phyloP scores from a whole-genome alignment of 2,329 filamentous ascomycete genomes.

The Fusarium vanettenii region DNA sequence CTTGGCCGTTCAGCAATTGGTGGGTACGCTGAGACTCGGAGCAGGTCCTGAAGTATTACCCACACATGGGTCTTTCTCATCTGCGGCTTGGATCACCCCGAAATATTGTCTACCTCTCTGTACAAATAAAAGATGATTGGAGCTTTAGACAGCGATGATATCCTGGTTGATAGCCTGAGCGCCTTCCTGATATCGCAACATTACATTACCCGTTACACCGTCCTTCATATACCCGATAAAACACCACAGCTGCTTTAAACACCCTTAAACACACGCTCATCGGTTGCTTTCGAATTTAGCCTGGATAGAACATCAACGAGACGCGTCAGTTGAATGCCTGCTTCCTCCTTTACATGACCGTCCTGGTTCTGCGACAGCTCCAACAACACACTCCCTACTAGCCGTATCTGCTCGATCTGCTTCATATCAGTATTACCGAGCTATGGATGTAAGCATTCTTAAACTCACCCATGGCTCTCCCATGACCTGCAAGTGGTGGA shows the following conservation, averaged over 20 bases:
- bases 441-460: fast-evolving
- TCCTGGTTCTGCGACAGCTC: background rate
- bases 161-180: too few species aligned
- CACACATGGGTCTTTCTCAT: background rate
- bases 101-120: background rate
- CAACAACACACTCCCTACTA: background rate
- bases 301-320: background rate
- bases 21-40: background rate
- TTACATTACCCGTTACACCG: too few species aligned
- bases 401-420: background rate
- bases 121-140: background rate
- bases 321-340: background rate
- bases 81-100: background rate
- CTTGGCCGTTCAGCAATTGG: background rate
- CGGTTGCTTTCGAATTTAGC: background rate
- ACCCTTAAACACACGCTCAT: background rate
- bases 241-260: background rate
- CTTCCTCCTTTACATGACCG: background rate
- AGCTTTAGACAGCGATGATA: background rate
- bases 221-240: background rate
- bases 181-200: too few species aligned
- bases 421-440: background rate
- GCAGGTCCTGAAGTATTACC: background rate
- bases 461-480: background rate
- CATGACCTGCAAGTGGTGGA: background rate